Evolutionary conservation across 768 basidiomycete genomes (phyloP).

Genomic region (Termitomyces sp.): DNA sequence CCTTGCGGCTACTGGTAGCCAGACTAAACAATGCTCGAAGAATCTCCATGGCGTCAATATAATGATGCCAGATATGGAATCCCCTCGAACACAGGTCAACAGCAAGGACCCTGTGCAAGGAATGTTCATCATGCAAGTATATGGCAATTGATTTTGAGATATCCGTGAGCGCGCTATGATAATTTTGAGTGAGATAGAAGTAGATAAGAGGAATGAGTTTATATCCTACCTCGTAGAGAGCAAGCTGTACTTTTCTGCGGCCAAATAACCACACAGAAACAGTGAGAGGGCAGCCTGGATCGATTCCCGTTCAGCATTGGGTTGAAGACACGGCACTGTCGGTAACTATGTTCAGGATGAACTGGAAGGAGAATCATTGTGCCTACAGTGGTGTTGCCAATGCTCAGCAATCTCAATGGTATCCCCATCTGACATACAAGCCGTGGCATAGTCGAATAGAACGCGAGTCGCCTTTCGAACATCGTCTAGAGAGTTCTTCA

Average conservation of each 20-base stretch:
- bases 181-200: not conserved
- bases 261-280: constrained; percentile 78
- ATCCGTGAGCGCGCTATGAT: constrained; percentile 66
- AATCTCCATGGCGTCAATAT: constrained; percentile 85
- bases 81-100: constrained; percentile 90
- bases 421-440: constrained; percentile 62
- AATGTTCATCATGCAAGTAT: constrained; percentile 71
- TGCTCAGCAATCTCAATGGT: constrained; percentile 29
- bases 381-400: constrained; percentile 9
- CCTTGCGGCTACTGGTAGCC: constrained; percentile 68
- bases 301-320: constrained; percentile 54
- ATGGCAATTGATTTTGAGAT: constrained; percentile 77
- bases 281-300: constrained; percentile 62
- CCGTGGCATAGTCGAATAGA: constrained; percentile 74
- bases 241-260: constrained; percentile 72
- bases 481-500: constrained; percentile 43
- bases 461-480: constrained; percentile 71
- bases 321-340: constrained; percentile 11
- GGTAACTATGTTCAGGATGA: not conserved
- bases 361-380: not conserved
- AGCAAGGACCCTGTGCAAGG: constrained; percentile 63
- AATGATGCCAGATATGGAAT: constrained; percentile 92
- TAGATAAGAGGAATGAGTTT: not conserved
- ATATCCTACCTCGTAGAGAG: constrained; percentile 60
- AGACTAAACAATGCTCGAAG: constrained; percentile 79